These are phyloP conservation scores for Nemania abortiva DNA, from an alignment of 2,329 filamentous ascomycete species.

Conservation along the genomic window DNA sequence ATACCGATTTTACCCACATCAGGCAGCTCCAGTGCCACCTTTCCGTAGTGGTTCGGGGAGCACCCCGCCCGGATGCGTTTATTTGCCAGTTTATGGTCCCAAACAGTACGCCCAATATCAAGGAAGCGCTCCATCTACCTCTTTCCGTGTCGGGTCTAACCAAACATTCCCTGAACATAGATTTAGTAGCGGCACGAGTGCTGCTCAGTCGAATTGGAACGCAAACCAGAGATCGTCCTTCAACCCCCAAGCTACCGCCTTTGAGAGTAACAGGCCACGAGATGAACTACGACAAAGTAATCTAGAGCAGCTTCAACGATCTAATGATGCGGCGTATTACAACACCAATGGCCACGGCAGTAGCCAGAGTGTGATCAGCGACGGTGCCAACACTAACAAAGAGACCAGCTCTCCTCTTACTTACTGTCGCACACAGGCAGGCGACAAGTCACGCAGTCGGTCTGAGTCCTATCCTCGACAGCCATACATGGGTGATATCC, in stretches of 20 bases:
- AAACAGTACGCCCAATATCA: background rate
- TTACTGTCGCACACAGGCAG: background rate
- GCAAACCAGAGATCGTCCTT: background rate
- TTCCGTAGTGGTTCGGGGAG: background rate
- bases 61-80: background rate
- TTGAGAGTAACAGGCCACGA: background rate
- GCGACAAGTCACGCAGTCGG: slow-evolving; percentile 1
- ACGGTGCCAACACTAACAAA: background rate
- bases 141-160: background rate
- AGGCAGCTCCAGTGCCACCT: slow-evolving; percentile 16
- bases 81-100: background rate
- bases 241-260: background rate
- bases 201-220: background rate
- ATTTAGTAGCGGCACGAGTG: no score
- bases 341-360: background rate
- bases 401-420: background rate
- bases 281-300: slow-evolving; percentile 1
- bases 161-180: background rate
- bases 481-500: background rate
- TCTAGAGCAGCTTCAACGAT: slow-evolving; percentile 23
- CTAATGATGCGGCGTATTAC: slow-evolving; percentile 25
- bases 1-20: slow-evolving; percentile 19
- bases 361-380: background rate
- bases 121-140: background rate
- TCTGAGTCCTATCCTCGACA: background rate